Conservation (phyloP, 2,329 filamentous ascomycete genomes). For the Colletotrichum somersetense region DNA sequence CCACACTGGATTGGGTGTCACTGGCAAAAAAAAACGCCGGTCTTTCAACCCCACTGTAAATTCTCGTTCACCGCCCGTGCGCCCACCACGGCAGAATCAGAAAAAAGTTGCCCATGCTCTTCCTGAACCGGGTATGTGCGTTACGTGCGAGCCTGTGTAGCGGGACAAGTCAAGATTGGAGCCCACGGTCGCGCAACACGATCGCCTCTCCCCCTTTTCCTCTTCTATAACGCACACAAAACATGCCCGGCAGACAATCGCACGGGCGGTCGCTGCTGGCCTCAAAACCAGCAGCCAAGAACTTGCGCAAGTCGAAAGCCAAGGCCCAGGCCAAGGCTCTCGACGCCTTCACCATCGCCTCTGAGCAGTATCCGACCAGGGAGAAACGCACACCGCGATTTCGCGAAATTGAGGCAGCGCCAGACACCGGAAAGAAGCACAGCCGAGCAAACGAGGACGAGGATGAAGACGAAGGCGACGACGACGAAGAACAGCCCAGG, state of each 20-base stretch:
- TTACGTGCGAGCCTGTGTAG: neutral
- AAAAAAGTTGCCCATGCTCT: conserved; percentile 38
- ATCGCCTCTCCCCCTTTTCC: neutral
- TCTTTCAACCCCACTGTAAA: conserved; percentile 33
- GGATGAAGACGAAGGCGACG: conserved; percentile 55
- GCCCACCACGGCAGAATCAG: conserved; percentile 42
- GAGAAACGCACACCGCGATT: conserved; percentile 63
- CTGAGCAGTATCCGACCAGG: conserved; percentile 63
- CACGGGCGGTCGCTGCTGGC: conserved; percentile 66
- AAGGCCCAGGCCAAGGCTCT: conserved; percentile 63
- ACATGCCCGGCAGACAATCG: conserved; percentile 70
- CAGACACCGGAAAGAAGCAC: conserved; percentile 47
- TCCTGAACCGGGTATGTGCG: neutral
- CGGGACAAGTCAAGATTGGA: conserved; percentile 4
- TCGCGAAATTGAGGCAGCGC: conserved; percentile 61
- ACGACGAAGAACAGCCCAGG: conserved; percentile 61
- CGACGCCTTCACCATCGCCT: conserved; percentile 70
- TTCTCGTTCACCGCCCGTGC: conserved; percentile 41
- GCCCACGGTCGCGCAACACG: neutral
- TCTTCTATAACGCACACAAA: conserved; percentile 26
- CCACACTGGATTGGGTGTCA: conserved; percentile 3
- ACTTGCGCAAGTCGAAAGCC: conserved; percentile 61
- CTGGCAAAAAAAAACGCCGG: neutral
- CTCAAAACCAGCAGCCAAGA: conserved; percentile 51
- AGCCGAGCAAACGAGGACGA: conserved; percentile 43